Conservation (phyloP, 176 grass and related monocot genomes). For the Hordeum marinum region DNA sequence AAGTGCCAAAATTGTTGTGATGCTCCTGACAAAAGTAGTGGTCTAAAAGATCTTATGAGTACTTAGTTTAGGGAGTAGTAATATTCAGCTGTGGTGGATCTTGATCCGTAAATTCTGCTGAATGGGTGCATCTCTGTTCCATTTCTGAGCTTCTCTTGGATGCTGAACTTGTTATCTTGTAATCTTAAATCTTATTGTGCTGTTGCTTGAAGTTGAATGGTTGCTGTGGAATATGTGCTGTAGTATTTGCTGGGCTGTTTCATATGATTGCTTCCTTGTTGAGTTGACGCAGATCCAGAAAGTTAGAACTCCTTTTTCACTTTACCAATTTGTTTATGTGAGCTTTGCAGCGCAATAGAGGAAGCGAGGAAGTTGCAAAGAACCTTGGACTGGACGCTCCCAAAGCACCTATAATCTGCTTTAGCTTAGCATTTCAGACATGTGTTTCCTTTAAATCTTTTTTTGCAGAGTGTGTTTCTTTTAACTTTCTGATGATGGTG, state of each 20-base stretch:
- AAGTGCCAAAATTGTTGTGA: not conserved
- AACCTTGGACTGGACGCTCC: not conserved
- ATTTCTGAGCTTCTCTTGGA: not conserved
- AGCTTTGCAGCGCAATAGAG: not conserved
- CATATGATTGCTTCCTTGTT: not conserved
- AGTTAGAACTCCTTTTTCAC: not conserved
- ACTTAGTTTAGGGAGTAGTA: no score
- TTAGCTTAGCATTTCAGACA: not conserved
- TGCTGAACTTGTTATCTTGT: not conserved
- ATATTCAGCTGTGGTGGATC: not conserved
- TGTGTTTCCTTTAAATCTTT: not conserved
- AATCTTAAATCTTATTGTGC: not conserved
- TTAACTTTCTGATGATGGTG: no score
- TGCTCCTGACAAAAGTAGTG: not conserved
- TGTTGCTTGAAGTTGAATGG: not conserved
- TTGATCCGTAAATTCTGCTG: not conserved
- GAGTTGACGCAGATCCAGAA: not conserved
- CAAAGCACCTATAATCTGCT: not conserved
- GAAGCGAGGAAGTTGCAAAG: not conserved
- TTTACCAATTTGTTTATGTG: not conserved
- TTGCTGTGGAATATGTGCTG: not conserved
- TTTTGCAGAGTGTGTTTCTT: not conserved
- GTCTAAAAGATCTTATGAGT: no score
- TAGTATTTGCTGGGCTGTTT: not conserved
- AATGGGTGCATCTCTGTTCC: not conserved